These are phyloP conservation scores for Calocera viscosa DNA, from an alignment of 768 basidiomycete genomes.

Conservation along the genomic window DNA sequence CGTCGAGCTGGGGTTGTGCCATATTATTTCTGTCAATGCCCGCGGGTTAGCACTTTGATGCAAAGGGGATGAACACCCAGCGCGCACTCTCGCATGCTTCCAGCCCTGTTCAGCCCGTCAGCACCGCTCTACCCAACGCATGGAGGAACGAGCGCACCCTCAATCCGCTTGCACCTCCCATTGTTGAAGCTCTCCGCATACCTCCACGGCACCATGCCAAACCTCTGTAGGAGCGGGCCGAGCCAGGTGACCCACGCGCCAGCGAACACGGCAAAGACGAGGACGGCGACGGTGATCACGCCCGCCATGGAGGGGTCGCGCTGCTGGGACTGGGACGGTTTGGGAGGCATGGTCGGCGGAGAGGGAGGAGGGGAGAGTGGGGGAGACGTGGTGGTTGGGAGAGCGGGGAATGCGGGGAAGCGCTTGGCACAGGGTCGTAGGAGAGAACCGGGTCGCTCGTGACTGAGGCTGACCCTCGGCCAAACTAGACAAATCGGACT, in stretches of 20 bases:
- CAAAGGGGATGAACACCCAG: not conserved
- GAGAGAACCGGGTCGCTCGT: too few species aligned
- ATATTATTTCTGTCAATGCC: slow-evolving; percentile 5
- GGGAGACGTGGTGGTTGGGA: too few species aligned
- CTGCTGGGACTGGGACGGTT: not conserved
- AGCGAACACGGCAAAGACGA: not conserved
- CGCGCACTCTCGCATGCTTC: slow-evolving; percentile 56
- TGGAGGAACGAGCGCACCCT: not conserved
- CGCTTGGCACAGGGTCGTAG: too few species aligned
- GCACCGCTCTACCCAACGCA: not conserved
- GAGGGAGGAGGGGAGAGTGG: too few species aligned
- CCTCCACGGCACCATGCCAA: not conserved
- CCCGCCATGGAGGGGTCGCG: not conserved
- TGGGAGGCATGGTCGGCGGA: not conserved
- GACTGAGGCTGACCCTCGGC: too few species aligned
- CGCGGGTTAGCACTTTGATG: not conserved
- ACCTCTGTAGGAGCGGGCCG: not conserved
- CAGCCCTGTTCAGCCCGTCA: slow-evolving; percentile 30
- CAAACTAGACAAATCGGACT: too few species aligned
- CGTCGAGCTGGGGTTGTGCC: not conserved
- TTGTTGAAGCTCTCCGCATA: slow-evolving; percentile 30
- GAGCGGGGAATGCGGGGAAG: too few species aligned
- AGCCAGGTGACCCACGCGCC: not conserved
- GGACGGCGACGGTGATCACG: not conserved
- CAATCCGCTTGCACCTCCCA: slow-evolving; percentile 35